Conservation (phyloP, 352 stramenopile genomes). For the Nannochloropsis limnetica region DNA sequence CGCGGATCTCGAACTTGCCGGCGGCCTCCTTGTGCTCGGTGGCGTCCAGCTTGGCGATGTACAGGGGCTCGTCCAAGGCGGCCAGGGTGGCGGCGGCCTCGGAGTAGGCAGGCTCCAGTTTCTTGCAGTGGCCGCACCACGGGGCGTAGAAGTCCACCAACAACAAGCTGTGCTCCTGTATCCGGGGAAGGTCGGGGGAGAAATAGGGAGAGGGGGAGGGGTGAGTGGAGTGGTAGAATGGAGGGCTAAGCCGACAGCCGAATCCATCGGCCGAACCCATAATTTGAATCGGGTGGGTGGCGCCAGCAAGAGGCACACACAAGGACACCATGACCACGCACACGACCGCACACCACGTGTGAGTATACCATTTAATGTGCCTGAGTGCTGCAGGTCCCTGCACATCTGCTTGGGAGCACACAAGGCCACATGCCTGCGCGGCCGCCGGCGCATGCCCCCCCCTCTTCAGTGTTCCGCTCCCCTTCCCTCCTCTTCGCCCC, state of each 20-base stretch:
- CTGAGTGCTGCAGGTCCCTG: too few relatives aligned
- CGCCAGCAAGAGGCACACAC: too few relatives aligned
- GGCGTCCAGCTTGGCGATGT: conserved; percentile 75
- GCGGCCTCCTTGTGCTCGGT: conserved; percentile 68
- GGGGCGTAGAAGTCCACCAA: conserved; percentile 80
- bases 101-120: conserved; percentile 70
- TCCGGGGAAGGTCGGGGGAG: background rate
- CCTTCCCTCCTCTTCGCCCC: too few relatives aligned
- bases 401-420: too few relatives aligned
- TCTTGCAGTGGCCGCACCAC: conserved; percentile 79
- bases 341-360: too few relatives aligned
- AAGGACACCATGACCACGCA: too few relatives aligned
- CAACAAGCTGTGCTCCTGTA: conserved; percentile 65
- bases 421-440: too few relatives aligned
- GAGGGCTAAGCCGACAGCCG: too few relatives aligned
- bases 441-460: too few relatives aligned
- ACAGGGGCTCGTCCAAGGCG: conserved; percentile 63
- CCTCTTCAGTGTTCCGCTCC: too few relatives aligned
- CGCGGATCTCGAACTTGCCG: conserved; percentile 67
- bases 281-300: background rate
- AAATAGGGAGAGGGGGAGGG: background rate
- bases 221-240: too few relatives aligned
- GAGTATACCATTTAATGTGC: too few relatives aligned
- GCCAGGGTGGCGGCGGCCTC: conserved; percentile 70
- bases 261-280: background rate